These are phyloP conservation scores for Tetrahymena thermophila DNA, from an alignment of 73 alveolate genomes.

Conservation along the genomic window DNA sequence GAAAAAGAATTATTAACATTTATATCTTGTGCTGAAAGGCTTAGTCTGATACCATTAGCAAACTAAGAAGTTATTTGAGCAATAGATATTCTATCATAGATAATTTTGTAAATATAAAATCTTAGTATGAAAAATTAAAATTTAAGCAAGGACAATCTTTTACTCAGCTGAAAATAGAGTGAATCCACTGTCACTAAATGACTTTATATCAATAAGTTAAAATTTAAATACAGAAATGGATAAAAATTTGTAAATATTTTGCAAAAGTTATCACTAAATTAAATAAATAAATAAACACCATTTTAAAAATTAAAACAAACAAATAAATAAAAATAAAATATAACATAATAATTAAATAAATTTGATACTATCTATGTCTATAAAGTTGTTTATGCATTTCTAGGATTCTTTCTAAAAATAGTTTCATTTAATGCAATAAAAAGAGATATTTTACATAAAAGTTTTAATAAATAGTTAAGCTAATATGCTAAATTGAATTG, in stretches of 20 bases:
- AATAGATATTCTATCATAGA: not conserved
- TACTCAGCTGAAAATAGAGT: not conserved
- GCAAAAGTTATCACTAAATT: not conserved
- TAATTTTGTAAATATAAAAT: not conserved
- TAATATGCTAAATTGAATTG: too few species aligned
- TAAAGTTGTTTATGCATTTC: not conserved
- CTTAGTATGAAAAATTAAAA: not conserved
- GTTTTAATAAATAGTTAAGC: too few species aligned
- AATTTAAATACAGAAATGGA: not conserved
- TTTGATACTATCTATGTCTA: not conserved
- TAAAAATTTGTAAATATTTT: not conserved
- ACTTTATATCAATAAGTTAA: not conserved
- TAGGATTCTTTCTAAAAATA: not conserved
- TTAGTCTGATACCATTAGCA: not conserved
- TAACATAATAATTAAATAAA: too few species aligned
- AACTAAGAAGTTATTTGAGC: not conserved
- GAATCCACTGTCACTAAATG: not conserved
- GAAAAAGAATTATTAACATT: not conserved
- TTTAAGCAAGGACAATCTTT: not conserved
- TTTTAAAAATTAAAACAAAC: too few species aligned
- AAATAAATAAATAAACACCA: not conserved
- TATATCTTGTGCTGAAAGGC: not conserved
- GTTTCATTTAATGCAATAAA: too few species aligned
- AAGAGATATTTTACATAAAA: too few species aligned
- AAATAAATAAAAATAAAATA: too few species aligned